Base-by-base conservation (phyloP, 2,329 filamentous ascomycete genomes). In the Diaporthe citrichinensis region DNA sequence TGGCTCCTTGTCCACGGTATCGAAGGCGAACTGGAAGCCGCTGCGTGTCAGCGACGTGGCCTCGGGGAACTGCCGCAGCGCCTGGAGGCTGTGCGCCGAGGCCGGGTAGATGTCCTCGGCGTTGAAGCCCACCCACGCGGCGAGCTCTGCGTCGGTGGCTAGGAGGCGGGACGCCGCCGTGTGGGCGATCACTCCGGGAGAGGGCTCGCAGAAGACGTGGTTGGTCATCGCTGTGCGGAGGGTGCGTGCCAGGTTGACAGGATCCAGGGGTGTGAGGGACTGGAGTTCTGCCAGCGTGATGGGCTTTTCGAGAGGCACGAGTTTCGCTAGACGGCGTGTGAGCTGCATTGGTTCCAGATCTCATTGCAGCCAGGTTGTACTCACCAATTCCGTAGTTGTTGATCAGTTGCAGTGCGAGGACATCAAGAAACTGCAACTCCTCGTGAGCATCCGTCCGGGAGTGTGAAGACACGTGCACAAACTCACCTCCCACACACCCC, bases 161-260 rank as follows among this genome's bases (percentile, higher is more conserved):
- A 92, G 84, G 3, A 88, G 80, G 5, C 85, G 86, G 1, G 90
- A 92, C 1, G 86, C 85, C 1, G 88, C 87, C 2, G 89, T 91
- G 80, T 92, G 91, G 12, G 86, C 87, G 76, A 92, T 86, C 3
- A 85, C 76, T 1, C 88, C 87, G 0, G 88, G 87, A 7, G 81
- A 80, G 0, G 87, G 86, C 78, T 92, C 90, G 58, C 83, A 79
- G 81, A 92, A 91, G 74, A 92, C 85, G 15, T 85, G 83, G 77
- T 87, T 89, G 17, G 89, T 91, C 86, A 92, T 91, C 53, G 87
- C 89, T 80, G 91, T 87, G 10, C 90, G 88, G 39, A 90, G 81
- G 9, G 89, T 82, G 61, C 89, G 87, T 17, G 86, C 85, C 25
- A 90, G 83, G 78, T 90, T 90, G 77, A 87, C 84, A 39, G 86